These are phyloP conservation scores for Pulveroboletus sp. DNA, from an alignment of 768 basidiomycete genomes.

Conservation along the genomic window DNA sequence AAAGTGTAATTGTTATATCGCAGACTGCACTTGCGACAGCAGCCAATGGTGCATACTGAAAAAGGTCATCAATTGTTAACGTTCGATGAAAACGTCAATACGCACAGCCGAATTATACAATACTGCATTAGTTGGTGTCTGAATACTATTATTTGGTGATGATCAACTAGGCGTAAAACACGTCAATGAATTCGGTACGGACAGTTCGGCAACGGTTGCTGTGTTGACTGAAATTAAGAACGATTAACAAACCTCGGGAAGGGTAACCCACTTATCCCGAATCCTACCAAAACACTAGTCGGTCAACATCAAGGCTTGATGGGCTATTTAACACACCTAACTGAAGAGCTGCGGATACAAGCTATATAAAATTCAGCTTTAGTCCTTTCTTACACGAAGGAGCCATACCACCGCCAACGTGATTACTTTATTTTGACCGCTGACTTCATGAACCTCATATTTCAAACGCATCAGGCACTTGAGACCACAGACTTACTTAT, in stretches of 20 bases:
- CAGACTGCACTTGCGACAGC: constrained; percentile 3
- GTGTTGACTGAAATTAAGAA: not conserved
- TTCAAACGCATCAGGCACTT: not conserved
- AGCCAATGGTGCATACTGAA: not conserved
- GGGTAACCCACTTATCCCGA: constrained; percentile 7
- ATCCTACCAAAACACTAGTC: not conserved
- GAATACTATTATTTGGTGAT: constrained; percentile 1
- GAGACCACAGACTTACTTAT: constrained; percentile 13
- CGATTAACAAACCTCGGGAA: not conserved
- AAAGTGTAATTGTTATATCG: constrained; percentile 11
- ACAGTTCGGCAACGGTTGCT: constrained; percentile 1
- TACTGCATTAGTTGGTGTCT: not conserved
- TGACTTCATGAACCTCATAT: constrained; percentile 8
- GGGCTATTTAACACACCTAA: constrained; percentile 1
- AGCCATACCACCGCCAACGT: constrained; percentile 14
- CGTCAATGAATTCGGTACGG: not conserved
- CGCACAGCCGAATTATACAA: constrained; percentile 1
- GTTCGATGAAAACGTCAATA: no score
- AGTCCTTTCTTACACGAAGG: not conserved
- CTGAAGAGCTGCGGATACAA: constrained; percentile 5
- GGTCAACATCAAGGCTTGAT: not conserved
- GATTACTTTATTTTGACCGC: constrained; percentile 4
- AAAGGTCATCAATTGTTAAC: not conserved
- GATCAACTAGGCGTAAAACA: not conserved
- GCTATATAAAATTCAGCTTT: not conserved